A percentile compares a stretch with the other conserved stretches of the same genome.
phyloP scores from a whole-genome alignment of 179 eudicot species.

The Beta corolliflora region DNA sequence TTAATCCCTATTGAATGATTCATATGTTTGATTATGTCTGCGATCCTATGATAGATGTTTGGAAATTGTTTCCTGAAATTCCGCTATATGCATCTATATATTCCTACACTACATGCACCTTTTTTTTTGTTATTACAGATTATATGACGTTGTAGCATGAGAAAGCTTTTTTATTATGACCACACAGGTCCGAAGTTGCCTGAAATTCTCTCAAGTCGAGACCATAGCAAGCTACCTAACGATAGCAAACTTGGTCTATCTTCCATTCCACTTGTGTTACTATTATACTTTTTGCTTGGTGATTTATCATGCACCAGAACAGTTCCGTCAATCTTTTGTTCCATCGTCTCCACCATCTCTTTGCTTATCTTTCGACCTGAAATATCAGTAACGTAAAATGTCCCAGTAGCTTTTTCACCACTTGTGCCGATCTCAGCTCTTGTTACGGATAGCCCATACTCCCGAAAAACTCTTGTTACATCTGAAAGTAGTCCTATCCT shows the following conservation, averaged over 20 bases:
- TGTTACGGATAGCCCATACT: constrained; percentile 65
- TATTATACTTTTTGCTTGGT: background rate
- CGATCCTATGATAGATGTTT: too few relatives aligned
- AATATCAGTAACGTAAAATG: constrained; percentile 50
- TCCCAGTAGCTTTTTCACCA: constrained; percentile 61
- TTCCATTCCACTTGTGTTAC: constrained; percentile 6
- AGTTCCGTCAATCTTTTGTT: constrained; percentile 26
- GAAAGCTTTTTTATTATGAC: constrained; percentile 10
- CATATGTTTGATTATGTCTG: too few relatives aligned
- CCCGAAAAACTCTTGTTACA: constrained; percentile 68
- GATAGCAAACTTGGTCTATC: constrained; percentile 24
- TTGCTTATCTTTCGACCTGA: constrained; percentile 29
- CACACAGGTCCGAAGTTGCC: constrained; percentile 28
- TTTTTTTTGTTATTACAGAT: too few relatives aligned
- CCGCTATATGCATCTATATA: too few relatives aligned
- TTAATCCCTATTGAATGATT: too few relatives aligned
- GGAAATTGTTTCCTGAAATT: too few relatives aligned
- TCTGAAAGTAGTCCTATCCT: constrained; percentile 71
- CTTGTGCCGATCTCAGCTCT: constrained; percentile 64
- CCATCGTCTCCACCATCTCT: constrained; percentile 31
- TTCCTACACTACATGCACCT: too few relatives aligned
- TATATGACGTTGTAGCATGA: background rate
- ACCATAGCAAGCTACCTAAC: constrained; percentile 38
- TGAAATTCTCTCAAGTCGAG: constrained; percentile 31
- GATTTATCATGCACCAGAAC: constrained; percentile 20